phyloP scores from a whole-genome alignment of 768 basidiomycete species.

The Leccinum subtestaceum region DNA sequence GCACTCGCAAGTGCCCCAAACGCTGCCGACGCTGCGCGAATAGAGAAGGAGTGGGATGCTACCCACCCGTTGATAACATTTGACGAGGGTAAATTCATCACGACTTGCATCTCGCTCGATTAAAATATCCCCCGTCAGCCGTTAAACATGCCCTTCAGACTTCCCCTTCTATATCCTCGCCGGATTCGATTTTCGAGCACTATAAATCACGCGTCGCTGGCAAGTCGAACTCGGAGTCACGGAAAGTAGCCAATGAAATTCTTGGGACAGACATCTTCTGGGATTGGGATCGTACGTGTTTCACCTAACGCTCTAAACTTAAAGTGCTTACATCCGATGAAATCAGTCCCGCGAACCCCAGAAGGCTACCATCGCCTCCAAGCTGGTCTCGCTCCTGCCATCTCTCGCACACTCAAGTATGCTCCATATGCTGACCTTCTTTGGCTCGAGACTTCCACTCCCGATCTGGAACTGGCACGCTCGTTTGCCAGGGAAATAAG shows the following conservation, averaged over 20 bases:
- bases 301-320: not conserved
- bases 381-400: conserved; percentile 77
- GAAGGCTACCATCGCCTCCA: conserved; percentile 92
- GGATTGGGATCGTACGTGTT: conserved; percentile 79
- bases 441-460: conserved; percentile 93
- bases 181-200: conserved; percentile 47
- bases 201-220: conserved; percentile 59
- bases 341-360: conserved; percentile 74
- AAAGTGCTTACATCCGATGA: not conserved
- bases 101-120: conserved; percentile 43
- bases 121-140: conserved; percentile 16
- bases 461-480: conserved; percentile 75
- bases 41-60: conserved; percentile 77
- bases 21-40: conserved; percentile 64
- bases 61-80: conserved; percentile 75
- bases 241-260: conserved; percentile 70
- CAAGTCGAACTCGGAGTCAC: conserved; percentile 71
- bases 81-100: conserved; percentile 60
- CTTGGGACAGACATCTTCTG: conserved; percentile 65
- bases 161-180: conserved; percentile 24
- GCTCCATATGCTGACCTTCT: conserved; percentile 87
- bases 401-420: conserved; percentile 75
- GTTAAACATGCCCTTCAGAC: conserved; percentile 21
- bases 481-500: conserved; percentile 76
- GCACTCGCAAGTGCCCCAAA: conserved; percentile 62